Evolutionary conservation across 2,329 filamentous ascomycete species (phyloP), one percentile per base, ranked within the genome.

Genomic region (Dothiorella sarmentorum): DNA sequence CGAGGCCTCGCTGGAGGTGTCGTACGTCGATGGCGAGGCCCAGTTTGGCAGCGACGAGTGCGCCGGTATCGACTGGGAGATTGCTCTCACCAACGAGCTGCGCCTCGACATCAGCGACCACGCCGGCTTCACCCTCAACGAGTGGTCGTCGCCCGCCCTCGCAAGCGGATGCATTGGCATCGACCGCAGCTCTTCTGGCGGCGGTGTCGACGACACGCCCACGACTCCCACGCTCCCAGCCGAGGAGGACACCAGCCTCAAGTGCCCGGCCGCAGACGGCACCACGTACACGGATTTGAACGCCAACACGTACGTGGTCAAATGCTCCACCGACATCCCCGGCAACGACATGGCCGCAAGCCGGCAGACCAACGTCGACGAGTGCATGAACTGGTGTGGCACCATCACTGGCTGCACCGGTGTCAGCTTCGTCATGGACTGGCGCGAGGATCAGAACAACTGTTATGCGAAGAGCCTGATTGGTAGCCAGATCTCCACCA

Each of bases 11-110:
- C 47, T 62, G 15, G 49, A 47, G 27, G 29, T 29, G n/a, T 2
- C 52, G 49, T 29, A 42, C n/a, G 58, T 58, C 13, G 43, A 44
- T 15, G 47, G 44, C 2, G 57, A 59, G 33, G 35, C 31, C 15
- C 37, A 59, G 40, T 40, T 56, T 15, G 57, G 61, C 20, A 52
- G 37, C 5, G 57, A 58, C 26, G 61, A 59, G 0, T 62, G 61
- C 20, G 56, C 49, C 27, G 61, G 61, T 7, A 56, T 62, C 44
- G 55, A 59, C 22, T 62, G 57, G 45, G 42, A 47, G n/a, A 55
- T 62, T 22, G 45, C 56, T 3, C 27, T 61, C 2, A 44, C 38
- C 49, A 62, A 62, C 29, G 56, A 61, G 26, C 22, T 61, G 11
- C 40, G 40, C 15, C 43, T 57, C 22, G 53, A 44, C 9, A 33